These are phyloP conservation scores for Cyberlindnera euphorbiae DNA, from an alignment of 805 yeast genomes.

Conservation along the genomic window DNA sequence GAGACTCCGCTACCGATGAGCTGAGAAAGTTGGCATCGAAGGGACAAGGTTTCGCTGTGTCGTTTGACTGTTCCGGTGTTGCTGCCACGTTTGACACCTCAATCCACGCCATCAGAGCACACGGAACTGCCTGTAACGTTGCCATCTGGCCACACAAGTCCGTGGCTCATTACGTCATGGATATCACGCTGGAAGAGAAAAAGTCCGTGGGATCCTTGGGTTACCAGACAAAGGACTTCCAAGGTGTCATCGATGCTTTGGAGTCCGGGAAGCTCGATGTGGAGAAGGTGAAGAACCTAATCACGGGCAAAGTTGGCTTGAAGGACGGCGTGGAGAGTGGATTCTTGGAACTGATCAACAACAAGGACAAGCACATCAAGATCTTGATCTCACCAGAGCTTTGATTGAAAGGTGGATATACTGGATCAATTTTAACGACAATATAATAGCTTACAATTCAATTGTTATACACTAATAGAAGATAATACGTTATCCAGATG, in stretches of 20 bases:
- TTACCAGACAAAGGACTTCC: conserved; percentile 39
- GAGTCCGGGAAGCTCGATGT: conserved; percentile 33
- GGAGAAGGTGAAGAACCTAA: conserved; percentile 32
- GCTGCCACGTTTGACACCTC: conserved; percentile 41
- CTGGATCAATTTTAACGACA: neutral
- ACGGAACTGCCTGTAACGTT: conserved; percentile 42
- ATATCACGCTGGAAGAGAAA: conserved; percentile 39
- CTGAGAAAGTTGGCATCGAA: conserved; percentile 34
- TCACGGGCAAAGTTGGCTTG: conserved; percentile 36
- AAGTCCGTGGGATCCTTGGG: conserved; percentile 42
- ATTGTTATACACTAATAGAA: neutral
- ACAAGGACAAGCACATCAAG: conserved; percentile 43
- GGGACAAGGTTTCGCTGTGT: conserved; percentile 43
- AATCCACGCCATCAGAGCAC: conserved; percentile 35
- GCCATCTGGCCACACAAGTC: conserved; percentile 47
- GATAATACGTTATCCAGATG: no score
- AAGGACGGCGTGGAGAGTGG: conserved; percentile 39
- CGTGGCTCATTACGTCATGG: conserved; percentile 42
- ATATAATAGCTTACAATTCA: no score
- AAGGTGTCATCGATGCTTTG: conserved; percentile 38
- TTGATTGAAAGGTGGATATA: neutral
- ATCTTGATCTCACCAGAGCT: conserved; percentile 36
- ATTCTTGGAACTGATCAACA: conserved; percentile 35
- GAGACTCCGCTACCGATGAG: conserved; percentile 28
- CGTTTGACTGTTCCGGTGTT: conserved; percentile 52